phyloP scores from a whole-genome alignment of 75 land plant genomes.

The Picea glauca region DNA sequence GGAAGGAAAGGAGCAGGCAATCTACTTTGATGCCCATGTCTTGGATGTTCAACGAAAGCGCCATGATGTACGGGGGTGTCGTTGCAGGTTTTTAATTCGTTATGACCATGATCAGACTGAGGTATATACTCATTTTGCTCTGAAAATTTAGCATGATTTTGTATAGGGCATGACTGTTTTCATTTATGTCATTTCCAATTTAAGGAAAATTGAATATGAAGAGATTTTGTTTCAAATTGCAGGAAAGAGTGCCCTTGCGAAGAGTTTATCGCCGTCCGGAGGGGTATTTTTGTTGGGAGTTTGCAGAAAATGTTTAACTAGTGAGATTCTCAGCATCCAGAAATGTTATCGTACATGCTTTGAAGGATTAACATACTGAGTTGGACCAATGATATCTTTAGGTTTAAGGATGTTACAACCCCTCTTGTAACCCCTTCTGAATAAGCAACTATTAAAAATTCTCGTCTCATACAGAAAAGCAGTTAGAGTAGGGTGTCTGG shows the following conservation, averaged over 20 bases:
- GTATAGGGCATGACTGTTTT: not conserved
- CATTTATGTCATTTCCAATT: not conserved
- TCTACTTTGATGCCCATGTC: conserved; percentile 81
- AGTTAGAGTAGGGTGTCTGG: not conserved
- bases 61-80: conserved; percentile 90
- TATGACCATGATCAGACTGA: conserved; percentile 77
- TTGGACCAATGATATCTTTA: not conserved
- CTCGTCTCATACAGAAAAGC: not conserved
- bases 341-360: not conserved
- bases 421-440: not conserved
- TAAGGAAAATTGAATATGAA: no score
- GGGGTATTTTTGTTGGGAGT: not conserved
- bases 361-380: not conserved
- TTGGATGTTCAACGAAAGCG: conserved; percentile 70
- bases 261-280: not conserved
- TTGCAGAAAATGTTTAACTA: not conserved
- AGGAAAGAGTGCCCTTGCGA: not conserved
- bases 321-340: not conserved
- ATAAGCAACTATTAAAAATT: not conserved
- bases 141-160: not conserved
- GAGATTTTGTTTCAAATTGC: not conserved
- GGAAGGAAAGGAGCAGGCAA: conserved; percentile 80
- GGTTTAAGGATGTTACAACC: conserved; percentile 1
- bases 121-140: conserved; percentile 28
- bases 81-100: conserved; percentile 74